A percentile compares a stretch with the other conserved stretches of the same genome.
Evolutionary conservation across 2,329 filamentous ascomycete genomes (phyloP).

Genomic region (Colletotrichum lentis): DNA sequence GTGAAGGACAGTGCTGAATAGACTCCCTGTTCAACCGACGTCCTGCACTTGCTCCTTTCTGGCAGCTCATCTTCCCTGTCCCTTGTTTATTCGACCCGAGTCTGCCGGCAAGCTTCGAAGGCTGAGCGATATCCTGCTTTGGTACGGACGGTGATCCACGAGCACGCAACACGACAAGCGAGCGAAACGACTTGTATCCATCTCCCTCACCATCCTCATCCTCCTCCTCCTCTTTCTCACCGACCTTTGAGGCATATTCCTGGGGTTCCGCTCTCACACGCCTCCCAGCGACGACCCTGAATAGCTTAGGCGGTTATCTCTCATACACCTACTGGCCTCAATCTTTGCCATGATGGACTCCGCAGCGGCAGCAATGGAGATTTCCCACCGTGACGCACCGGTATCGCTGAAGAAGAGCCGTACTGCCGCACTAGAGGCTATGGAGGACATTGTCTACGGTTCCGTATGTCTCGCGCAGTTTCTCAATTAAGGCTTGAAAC

Average conservation of each 20-base stretch:
- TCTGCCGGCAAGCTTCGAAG: constrained; percentile 18
- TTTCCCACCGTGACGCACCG: constrained; percentile 36
- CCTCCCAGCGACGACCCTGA: constrained; percentile 2
- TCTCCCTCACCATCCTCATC: background rate
- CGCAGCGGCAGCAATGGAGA: constrained; percentile 34
- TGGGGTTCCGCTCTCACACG: background rate
- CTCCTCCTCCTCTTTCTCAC: background rate
- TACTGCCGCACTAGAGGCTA: constrained; percentile 66
- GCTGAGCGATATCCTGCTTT: constrained; percentile 22
- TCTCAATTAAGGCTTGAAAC: background rate
- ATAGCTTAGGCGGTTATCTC: constrained; percentile 23
- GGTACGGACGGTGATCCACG: constrained; percentile 1
- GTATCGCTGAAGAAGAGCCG: constrained; percentile 35
- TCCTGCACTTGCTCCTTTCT: constrained; percentile 38
- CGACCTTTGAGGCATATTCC: constrained; percentile 19
- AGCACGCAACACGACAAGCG: background rate
- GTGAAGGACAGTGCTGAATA: constrained; percentile 39
- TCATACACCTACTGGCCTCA: background rate
- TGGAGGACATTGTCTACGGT: constrained; percentile 89
- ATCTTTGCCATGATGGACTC: constrained; percentile 32
- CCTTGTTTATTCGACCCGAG: background rate
- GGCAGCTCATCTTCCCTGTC: constrained; percentile 2
- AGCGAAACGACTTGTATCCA: background rate
- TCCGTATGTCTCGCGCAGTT: constrained; percentile 66
- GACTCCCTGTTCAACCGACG: constrained; percentile 35